Conservation (phyloP, 1,139 yeast species). For the Yamadazyma sp. region DNA sequence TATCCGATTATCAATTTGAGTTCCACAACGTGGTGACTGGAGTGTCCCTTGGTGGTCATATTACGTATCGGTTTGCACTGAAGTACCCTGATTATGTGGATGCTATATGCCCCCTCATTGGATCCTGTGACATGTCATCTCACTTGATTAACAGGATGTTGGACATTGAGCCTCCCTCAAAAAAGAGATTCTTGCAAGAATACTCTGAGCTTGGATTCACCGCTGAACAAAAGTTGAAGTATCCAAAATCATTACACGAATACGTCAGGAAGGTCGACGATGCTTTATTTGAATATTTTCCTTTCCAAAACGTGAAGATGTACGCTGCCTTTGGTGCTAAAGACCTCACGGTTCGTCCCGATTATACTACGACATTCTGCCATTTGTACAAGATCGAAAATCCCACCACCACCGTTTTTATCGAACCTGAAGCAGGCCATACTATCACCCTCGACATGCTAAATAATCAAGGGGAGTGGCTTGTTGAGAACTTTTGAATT, state of each 20-base stretch:
- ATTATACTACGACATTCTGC: conserved; percentile 34
- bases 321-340: conserved; percentile 40
- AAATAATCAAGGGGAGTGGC: conserved; percentile 34
- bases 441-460: conserved; percentile 38
- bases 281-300: conserved; percentile 36
- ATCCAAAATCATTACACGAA: conserved; percentile 42
- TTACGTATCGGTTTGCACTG: conserved; percentile 48
- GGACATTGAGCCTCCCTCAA: conserved; percentile 17
- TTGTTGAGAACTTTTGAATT: conserved; percentile 16
- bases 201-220: conserved; percentile 38
- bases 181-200: conserved; percentile 13
- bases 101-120: conserved; percentile 48
- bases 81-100: conserved; percentile 38
- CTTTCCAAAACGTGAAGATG: conserved; percentile 30
- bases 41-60: conserved; percentile 63
- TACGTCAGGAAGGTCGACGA: conserved; percentile 28
- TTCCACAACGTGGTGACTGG: conserved; percentile 48
- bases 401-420: conserved; percentile 22
- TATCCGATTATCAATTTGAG: conserved; percentile 16
- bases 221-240: conserved; percentile 25
- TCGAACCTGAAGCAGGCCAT: conserved; percentile 38
- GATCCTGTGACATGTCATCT: conserved; percentile 45
- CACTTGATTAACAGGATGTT: conserved; percentile 42
- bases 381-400: conserved; percentile 32
- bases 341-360: conserved; percentile 40